Conservation (phyloP, 2,329 filamentous ascomycete species). For the Thelonectria blattea region DNA sequence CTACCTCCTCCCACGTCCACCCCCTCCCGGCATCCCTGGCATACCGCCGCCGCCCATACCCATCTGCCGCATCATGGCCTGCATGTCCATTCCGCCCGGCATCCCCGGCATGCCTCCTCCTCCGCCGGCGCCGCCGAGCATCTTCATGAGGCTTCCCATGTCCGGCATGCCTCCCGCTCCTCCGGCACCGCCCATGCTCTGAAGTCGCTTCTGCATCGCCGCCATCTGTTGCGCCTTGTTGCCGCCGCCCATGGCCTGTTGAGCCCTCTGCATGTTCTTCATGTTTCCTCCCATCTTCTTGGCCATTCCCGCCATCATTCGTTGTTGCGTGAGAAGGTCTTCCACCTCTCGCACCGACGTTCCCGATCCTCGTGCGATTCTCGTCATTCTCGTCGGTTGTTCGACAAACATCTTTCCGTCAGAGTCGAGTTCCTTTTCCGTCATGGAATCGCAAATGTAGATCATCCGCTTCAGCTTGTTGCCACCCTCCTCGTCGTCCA, state of each 20-base stretch:
- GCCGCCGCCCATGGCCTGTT: slow-evolving; percentile 86
- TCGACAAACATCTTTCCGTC: slow-evolving; percentile 95
- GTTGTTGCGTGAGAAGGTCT: slow-evolving; percentile 94
- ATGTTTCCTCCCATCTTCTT: slow-evolving; percentile 99
- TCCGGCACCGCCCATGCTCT: slow-evolving; percentile 83
- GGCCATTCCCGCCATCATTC: slow-evolving; percentile 99
- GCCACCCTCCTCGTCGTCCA: slow-evolving; percentile 96
- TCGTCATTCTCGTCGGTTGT: slow-evolving; percentile 89
- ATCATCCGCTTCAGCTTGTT: slow-evolving; percentile 97
- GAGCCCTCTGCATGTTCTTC: slow-evolving; percentile 95
- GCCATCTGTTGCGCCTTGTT: slow-evolving; percentile 94
- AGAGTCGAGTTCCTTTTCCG: slow-evolving; percentile 89
- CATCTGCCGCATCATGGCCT: slow-evolving; percentile 79
- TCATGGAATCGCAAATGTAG: slow-evolving; percentile 99
- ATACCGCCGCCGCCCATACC: slow-evolving; percentile 61
- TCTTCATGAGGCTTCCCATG: slow-evolving; percentile 88
- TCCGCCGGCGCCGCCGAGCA: slow-evolving; percentile 69
- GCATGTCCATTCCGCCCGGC: slow-evolving; percentile 77
- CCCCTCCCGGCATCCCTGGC: slow-evolving; percentile 42
- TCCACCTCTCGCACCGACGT: slow-evolving; percentile 93
- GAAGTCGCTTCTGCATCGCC: slow-evolving; percentile 94
- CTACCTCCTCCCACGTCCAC: slow-evolving; percentile 42
- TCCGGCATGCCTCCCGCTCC: slow-evolving; percentile 76
- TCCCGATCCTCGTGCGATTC: slow-evolving; percentile 87
- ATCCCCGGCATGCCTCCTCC: slow-evolving; percentile 66